These are phyloP conservation scores for Lycium ferocissimum DNA, from an alignment of 257 asterid species.

Conservation along the genomic window DNA sequence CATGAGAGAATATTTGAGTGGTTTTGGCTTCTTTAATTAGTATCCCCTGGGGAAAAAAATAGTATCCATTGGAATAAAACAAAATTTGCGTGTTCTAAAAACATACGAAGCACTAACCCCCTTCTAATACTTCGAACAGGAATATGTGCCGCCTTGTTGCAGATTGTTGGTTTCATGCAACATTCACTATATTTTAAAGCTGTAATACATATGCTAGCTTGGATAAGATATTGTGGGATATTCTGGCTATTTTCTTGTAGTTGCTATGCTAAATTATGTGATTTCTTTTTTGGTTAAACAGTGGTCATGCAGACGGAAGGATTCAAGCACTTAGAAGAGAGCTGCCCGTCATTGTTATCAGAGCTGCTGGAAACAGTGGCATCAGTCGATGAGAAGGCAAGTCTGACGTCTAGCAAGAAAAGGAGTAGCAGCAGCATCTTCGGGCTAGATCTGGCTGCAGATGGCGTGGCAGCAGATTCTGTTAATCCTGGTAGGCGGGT, in stretches of 20 bases:
- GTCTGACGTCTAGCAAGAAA: constrained; percentile 60
- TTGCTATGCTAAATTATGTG: constrained; percentile 41
- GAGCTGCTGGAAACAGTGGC: constrained; percentile 93
- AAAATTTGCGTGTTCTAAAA: neutral
- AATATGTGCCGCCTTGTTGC: neutral
- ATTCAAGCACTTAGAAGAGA: constrained; percentile 69
- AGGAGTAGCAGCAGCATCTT: constrained; percentile 89
- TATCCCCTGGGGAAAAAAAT: neutral
- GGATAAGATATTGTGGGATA: neutral
- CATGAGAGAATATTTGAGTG: constrained; percentile 2
- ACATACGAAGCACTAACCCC: neutral
- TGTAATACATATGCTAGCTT: neutral
- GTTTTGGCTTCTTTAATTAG: constrained; percentile 20
- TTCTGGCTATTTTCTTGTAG: constrained; percentile 2
- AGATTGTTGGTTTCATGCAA: neutral
- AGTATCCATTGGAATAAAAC: neutral
- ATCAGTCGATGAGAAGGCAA: constrained; percentile 69
- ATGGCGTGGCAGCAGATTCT: constrained; percentile 61
- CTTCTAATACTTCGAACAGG: neutral
- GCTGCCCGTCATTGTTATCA: constrained; percentile 79
- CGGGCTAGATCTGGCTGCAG: constrained; percentile 77
- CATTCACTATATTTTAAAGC: neutral
- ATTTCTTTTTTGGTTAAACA: constrained; percentile 38
- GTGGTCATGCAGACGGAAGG: constrained; percentile 92
- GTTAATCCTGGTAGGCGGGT: constrained; percentile 66